Base-by-base conservation (phyloP, 768 basidiomycete genomes). In the Termitomyces sp. region DNA sequence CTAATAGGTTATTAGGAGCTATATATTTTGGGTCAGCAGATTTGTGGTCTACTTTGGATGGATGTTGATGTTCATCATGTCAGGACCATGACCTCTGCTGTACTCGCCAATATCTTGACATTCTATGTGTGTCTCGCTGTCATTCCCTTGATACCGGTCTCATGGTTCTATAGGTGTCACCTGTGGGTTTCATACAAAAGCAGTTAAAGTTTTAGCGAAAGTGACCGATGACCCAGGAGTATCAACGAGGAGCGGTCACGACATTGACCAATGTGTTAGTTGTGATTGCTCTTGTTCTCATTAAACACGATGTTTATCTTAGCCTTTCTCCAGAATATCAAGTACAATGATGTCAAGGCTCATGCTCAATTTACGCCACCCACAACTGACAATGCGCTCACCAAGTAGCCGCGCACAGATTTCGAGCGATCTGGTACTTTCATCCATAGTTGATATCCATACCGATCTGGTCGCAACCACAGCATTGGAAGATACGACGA, bases 291-390 rank as follows among this genome's bases (percentile, higher is more conserved):
- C 7, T 20, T n/a, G 31, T 34, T n/a, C 26, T 26, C 22, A 24
- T 3, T 18, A 2, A 5, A 52, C 26, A 26, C 41, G 4, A 16
- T 36, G 6, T 22, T 43, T 9, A n/a, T 26, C 12, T 24, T 20
- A n/a, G n/a, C 14, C 3, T 47, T 5, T 2, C 10, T n/a, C 14
- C 39, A 72, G 69, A 50, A 59, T 67, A 18, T 69, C 71, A 48
- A 71, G 69, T 4, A 65, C 65, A 16, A 68, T 70, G 67, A 63
- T 68, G 47, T 68, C 70, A 9, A 64, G 71, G 27, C 67, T 72
- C 58, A 67, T 71, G 61, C 61, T 72, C 16, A 71, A 72, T 58
- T 56, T 72, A 2, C 68, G 71, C n/a, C 63, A 72, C 55, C 69
- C 69, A 47, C 57, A 60, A 41, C 43, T 71, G 24, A n/a, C 52